Conservation (phyloP, 1,139 yeast species). For the Ogataea hybrid region DNA sequence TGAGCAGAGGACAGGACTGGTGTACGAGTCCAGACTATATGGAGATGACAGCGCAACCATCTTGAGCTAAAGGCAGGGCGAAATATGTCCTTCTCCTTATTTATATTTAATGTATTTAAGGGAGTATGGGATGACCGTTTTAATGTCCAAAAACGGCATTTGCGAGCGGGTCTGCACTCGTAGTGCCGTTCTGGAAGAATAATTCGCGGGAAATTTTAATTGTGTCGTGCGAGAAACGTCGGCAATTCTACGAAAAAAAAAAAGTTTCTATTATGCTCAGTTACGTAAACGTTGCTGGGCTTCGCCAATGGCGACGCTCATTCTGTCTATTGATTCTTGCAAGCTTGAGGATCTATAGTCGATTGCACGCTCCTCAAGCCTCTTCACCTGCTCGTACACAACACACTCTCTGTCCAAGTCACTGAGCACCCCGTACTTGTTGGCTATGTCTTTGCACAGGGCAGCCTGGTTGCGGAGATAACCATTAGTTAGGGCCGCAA, state of each 20-base stretch:
- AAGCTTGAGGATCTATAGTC: slow-evolving; percentile 4
- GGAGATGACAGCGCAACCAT: slow-evolving; percentile 2
- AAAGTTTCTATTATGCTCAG: neutral
- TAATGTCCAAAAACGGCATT: slow-evolving; percentile 1
- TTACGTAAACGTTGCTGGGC: slow-evolving; percentile 8
- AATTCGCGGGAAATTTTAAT: neutral
- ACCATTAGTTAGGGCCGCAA: slow-evolving; percentile 35
- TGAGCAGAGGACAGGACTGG: neutral
- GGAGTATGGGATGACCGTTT: neutral
- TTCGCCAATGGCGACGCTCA: slow-evolving; percentile 9
- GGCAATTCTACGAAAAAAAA: neutral
- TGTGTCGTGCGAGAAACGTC: neutral
- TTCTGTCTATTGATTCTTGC: slow-evolving; percentile 11
- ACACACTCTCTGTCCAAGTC: slow-evolving; percentile 10
- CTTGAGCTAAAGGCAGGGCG: neutral
- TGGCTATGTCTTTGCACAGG: slow-evolving; percentile 28
- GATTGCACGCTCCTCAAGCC: slow-evolving; percentile 12
- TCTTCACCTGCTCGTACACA: slow-evolving; percentile 8
- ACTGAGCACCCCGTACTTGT: slow-evolving; percentile 5
- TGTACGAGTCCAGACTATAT: neutral
- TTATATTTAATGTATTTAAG: slow-evolving; percentile 2
- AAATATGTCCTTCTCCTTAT: neutral
- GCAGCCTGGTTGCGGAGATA: slow-evolving; percentile 34
- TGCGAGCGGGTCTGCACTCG: neutral
- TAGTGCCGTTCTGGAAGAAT: neutral